phyloP scores from a whole-genome alignment of 2,329 filamentous ascomycete species.

The Colletotrichum salicis region DNA sequence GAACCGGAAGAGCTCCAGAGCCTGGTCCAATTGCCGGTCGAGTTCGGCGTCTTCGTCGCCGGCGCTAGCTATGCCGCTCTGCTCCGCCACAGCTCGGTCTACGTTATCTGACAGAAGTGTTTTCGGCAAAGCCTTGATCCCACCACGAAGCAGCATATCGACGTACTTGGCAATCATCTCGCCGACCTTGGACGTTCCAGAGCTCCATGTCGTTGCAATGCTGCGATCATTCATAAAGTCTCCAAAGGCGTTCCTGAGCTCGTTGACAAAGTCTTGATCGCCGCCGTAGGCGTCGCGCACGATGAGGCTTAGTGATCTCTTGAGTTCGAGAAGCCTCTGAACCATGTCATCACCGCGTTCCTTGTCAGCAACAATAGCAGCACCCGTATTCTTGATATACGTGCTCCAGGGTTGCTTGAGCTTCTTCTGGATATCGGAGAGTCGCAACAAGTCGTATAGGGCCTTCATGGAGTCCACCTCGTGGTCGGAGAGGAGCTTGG shows the following conservation, averaged over 20 bases:
- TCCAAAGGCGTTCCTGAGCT: constrained; percentile 85
- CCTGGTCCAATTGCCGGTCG: constrained; percentile 90
- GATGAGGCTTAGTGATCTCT: constrained; percentile 80
- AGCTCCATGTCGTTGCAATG: constrained; percentile 76
- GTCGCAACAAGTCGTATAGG: constrained; percentile 80
- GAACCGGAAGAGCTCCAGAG: constrained; percentile 93
- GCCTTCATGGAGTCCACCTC: constrained; percentile 77
- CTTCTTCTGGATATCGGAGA: constrained; percentile 75
- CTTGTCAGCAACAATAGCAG: constrained; percentile 82
- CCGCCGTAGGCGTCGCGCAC: constrained; percentile 80
- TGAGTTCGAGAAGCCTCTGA: constrained; percentile 80
- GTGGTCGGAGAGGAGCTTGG: constrained; percentile 77
- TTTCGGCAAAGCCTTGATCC: constrained; percentile 82
- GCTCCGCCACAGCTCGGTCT: constrained; percentile 67
- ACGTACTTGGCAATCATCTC: constrained; percentile 99
- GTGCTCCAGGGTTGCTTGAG: constrained; percentile 79
- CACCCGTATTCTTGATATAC: constrained; percentile 82
- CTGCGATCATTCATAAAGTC: constrained; percentile 93
- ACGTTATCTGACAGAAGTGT: constrained; percentile 71
- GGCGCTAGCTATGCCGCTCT: constrained; percentile 71
- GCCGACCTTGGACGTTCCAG: constrained; percentile 90
- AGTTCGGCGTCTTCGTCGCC: constrained; percentile 93
- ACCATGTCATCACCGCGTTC: constrained; percentile 88
- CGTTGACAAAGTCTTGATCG: constrained; percentile 81
- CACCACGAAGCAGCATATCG: constrained; percentile 86